Percentiles rank a stretch among this genome's conserved stretches.
Conservation (phyloP, 2,329 filamentous ascomycete genomes). For the Cladophialophora psammophila region DNA sequence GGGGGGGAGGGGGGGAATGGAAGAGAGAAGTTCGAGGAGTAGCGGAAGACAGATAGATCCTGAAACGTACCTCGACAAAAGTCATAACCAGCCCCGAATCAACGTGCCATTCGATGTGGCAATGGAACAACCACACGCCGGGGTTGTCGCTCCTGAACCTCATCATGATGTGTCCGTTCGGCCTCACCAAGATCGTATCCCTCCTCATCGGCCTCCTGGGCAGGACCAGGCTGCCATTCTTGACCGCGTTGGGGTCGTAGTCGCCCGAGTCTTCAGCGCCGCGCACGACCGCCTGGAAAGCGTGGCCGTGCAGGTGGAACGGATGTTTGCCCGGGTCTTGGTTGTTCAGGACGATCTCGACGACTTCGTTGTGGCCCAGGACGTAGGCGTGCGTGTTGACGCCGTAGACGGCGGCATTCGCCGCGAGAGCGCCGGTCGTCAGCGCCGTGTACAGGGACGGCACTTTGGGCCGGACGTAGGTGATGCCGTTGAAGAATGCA, state of each 20-base stretch:
- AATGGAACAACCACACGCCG: slow-evolving; percentile 59
- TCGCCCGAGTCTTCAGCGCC: slow-evolving; percentile 41
- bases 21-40: slow-evolving; percentile 31
- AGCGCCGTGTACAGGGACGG: slow-evolving; percentile 81
- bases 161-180: slow-evolving; percentile 64
- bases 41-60: background rate
- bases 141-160: slow-evolving; percentile 64
- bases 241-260: slow-evolving; percentile 46
- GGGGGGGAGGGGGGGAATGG: slow-evolving; percentile 45
- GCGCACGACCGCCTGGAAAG: slow-evolving; percentile 67
- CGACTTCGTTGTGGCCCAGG: slow-evolving; percentile 64
- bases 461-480: slow-evolving; percentile 76
- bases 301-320: slow-evolving; percentile 73
- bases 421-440: slow-evolving; percentile 62
- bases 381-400: slow-evolving; percentile 71
- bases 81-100: slow-evolving; percentile 60
- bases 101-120: slow-evolving; percentile 62
- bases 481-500: slow-evolving; percentile 78
- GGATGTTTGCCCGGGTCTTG: slow-evolving; percentile 67
- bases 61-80: slow-evolving; percentile 52
- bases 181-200: slow-evolving; percentile 62
- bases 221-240: slow-evolving; percentile 40
- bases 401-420: slow-evolving; percentile 70
- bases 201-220: slow-evolving; percentile 56
- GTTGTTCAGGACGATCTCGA: slow-evolving; percentile 52